Evolutionary conservation across 2,329 filamentous ascomycete genomes (phyloP).

Genomic region (Pleochaeta shiraiana): DNA sequence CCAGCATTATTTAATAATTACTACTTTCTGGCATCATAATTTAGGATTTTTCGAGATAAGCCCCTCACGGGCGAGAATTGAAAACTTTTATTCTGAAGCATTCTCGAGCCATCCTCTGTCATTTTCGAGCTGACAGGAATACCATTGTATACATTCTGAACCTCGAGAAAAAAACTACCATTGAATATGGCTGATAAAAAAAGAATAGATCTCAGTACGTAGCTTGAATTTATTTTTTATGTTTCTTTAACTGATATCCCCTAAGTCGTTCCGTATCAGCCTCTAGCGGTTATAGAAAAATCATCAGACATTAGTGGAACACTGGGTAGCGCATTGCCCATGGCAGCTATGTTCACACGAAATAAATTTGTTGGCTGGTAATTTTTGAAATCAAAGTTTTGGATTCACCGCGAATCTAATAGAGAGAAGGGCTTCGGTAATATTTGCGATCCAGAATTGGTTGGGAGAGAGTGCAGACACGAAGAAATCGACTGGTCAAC

Average conservation of each 20-base stretch:
- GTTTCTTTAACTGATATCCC: constrained; percentile 3
- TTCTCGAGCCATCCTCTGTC: too few species aligned
- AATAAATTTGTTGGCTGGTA: constrained; percentile 60
- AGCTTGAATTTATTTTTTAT: neutral
- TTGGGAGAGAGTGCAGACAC: constrained; percentile 50
- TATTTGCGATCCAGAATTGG: constrained; percentile 57
- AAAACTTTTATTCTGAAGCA: too few species aligned
- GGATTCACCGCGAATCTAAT: constrained; percentile 1
- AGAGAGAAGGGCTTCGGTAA: constrained; percentile 39
- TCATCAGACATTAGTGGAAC: constrained; percentile 50
- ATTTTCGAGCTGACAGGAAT: too few species aligned
- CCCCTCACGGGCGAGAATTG: too few species aligned
- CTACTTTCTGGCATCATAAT: too few species aligned
- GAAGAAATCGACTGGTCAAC: constrained; percentile 42
- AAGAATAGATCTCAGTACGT: constrained; percentile 47
- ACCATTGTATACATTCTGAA: too few species aligned
- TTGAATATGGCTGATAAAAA: constrained; percentile 35
- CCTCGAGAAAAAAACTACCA: too few species aligned
- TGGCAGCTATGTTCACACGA: constrained; percentile 87
- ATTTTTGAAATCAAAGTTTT: neutral
- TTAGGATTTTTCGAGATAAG: too few species aligned
- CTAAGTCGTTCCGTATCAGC: constrained; percentile 72
- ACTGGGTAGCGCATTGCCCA: constrained; percentile 59
- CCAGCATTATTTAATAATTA: too few species aligned
- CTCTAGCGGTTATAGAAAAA: constrained; percentile 42